These are phyloP conservation scores for Nannochloris sp. DNA, from an alignment of 139 green algal species.

Conservation along the genomic window DNA sequence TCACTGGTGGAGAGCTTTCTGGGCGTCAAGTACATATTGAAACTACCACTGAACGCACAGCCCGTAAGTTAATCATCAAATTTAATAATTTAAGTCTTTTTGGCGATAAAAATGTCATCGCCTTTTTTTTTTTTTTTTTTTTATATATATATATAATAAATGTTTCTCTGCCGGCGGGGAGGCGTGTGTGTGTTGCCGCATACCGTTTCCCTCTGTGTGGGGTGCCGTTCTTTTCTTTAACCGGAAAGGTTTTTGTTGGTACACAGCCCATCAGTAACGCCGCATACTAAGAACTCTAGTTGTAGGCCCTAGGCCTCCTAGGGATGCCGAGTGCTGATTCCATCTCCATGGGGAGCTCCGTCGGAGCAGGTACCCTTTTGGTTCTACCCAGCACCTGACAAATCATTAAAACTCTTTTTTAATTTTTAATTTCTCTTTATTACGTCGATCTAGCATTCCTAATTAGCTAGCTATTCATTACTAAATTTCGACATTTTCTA, in stretches of 20 bases:
- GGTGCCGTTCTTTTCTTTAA: constrained; percentile 16
- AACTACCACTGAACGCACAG: constrained; percentile 36
- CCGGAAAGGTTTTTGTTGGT: constrained; percentile 12
- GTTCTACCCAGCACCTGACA: constrained; percentile 37
- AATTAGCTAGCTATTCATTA: too few species aligned
- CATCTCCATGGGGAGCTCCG: constrained; percentile 37
- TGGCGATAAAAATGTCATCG: neutral
- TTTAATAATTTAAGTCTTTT: neutral
- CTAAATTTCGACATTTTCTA: too few species aligned
- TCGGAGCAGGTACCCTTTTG: constrained; percentile 36
- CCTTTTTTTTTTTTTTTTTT: neutral
- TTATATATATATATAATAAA: neutral
- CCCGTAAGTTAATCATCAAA: constrained; percentile 20
- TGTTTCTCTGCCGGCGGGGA: constrained; percentile 7
- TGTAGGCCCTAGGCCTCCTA: constrained; percentile 16
- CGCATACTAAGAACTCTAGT: constrained; percentile 21
- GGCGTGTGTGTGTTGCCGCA: constrained; percentile 21
- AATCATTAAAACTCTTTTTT: neutral
- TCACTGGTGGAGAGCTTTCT: constrained; percentile 36
- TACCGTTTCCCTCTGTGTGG: constrained; percentile 4
- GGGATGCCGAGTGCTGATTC: constrained; percentile 34
- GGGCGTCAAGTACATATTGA: constrained; percentile 59
- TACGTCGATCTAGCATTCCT: too few species aligned
- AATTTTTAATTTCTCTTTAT: neutral
- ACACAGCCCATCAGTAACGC: constrained; percentile 34